Percentiles rank a stretch among this genome's conserved stretches.
Evolutionary conservation across 139 green algal species (phyloP).

Genomic region (Tetradesmus lagerheimii): DNA sequence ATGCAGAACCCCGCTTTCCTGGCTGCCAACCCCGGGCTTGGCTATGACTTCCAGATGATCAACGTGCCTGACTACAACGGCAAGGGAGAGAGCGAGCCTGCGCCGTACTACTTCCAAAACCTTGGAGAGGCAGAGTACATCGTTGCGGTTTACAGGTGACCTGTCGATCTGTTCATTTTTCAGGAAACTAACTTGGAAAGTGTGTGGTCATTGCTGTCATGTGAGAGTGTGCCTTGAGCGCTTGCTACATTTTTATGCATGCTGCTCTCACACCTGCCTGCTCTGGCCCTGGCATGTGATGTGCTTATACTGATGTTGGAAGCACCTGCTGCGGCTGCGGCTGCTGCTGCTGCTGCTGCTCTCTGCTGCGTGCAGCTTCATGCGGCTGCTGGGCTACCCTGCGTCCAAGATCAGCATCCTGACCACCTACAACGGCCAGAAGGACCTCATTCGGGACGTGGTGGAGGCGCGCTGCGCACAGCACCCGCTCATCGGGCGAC

Average conservation of each 20-base stretch:
- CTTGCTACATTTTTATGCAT: too few relatives aligned
- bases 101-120: constrained; percentile 98
- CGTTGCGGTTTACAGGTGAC: constrained; percentile 16
- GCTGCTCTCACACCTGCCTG: too few relatives aligned
- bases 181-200: too few relatives aligned
- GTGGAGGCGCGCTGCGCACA: constrained; percentile 88
- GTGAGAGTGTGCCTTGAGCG: too few relatives aligned
- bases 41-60: constrained; percentile 94
- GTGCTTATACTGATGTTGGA: too few relatives aligned
- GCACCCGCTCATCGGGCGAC: constrained; percentile 90
- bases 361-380: constrained; percentile 61
- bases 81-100: constrained; percentile 79
- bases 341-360: neutral
- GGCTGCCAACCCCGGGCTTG: constrained; percentile 92
- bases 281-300: too few relatives aligned
- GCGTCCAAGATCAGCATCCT: constrained; percentile 94
- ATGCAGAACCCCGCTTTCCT: constrained; percentile 57
- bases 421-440: constrained; percentile 99
- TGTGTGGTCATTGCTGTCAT: too few relatives aligned
- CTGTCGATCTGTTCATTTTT: too few relatives aligned
- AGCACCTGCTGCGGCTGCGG: too few relatives aligned
- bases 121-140: constrained; percentile 89
- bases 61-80: constrained; percentile 91
- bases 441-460: constrained; percentile 94
- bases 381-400: constrained; percentile 97